phyloP scores from a whole-genome alignment of 208 protist genomes.

The Phytomonas sp. region DNA sequence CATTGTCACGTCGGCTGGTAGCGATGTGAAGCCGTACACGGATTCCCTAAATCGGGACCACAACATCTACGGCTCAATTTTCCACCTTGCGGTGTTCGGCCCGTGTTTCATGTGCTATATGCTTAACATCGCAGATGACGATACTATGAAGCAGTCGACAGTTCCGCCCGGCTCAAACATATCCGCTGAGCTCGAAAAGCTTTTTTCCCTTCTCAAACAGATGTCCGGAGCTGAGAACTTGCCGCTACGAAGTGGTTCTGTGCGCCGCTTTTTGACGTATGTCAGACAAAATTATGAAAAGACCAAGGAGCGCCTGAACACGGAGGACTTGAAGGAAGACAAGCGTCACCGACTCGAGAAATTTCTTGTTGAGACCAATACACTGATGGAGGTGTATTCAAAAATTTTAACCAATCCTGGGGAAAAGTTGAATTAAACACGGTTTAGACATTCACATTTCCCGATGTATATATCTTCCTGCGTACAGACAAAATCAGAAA shows the following conservation, averaged over 20 bases:
- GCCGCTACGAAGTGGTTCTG: constrained; percentile 62
- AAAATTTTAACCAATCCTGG: not conserved
- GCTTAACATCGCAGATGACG: constrained; percentile 53
- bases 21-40: constrained; percentile 44
- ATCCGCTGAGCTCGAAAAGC: constrained; percentile 14
- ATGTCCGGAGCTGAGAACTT: constrained; percentile 57
- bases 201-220: constrained; percentile 33
- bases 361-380: constrained; percentile 8
- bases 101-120: constrained; percentile 67
- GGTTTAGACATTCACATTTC: not conserved
- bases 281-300: constrained; percentile 43
- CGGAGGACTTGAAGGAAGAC: constrained; percentile 22
- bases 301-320: constrained; percentile 25
- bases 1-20: constrained; percentile 41
- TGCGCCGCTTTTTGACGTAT: constrained; percentile 66
- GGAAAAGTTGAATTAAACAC: not conserved
- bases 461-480: not conserved
- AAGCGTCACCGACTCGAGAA: not conserved
- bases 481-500: not conserved
- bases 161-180: not conserved
- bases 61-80: constrained; percentile 49
- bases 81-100: constrained; percentile 64
- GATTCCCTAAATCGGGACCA: constrained; percentile 26
- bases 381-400: not conserved
- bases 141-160: constrained; percentile 17